phyloP scores from a whole-genome alignment of 2,329 filamentous ascomycete genomes.

The Plenodomus tracheiphilus region DNA sequence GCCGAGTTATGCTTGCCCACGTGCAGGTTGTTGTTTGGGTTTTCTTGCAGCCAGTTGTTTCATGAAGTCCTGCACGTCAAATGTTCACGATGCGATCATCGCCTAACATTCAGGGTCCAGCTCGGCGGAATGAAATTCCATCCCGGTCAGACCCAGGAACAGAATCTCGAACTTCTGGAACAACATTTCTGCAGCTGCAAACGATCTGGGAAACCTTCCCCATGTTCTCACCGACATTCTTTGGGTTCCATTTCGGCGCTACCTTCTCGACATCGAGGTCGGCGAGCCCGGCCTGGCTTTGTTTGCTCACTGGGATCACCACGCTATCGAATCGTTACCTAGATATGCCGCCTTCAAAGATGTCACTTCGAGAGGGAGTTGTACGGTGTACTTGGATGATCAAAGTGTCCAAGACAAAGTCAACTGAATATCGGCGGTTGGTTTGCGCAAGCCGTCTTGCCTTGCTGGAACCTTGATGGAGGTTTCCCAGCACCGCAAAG shows the following conservation, averaged over 20 bases:
- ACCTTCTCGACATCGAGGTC: neutral
- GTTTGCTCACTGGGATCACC: neutral
- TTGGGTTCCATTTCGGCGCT: neutral
- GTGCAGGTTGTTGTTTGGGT: slow-evolving; percentile 11
- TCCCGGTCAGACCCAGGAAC: neutral
- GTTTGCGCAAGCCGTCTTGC: neutral
- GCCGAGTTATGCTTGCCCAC: slow-evolving; percentile 9
- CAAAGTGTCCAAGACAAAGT: too few species aligned
- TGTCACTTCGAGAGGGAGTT: neutral
- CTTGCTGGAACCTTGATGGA: neutral
- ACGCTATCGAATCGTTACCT: neutral
- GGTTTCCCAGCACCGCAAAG: neutral
- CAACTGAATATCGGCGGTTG: neutral
- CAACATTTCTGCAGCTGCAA: neutral
- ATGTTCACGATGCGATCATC: slow-evolving; percentile 7
- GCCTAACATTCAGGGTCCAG: slow-evolving; percentile 8
- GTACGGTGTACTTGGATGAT: neutral
- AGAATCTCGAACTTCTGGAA: neutral
- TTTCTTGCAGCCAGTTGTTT: slow-evolving; percentile 12
- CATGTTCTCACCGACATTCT: neutral
- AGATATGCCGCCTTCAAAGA: neutral
- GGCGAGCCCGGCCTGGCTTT: neutral
- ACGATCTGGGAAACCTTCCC: neutral
- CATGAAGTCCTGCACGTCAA: slow-evolving; percentile 7
- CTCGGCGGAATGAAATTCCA: slow-evolving; percentile 3